A percentile compares a stretch with the other conserved stretches of the same genome.
Conservation (phyloP, 768 basidiomycete genomes). For the Chlorophyllum brunneum region DNA sequence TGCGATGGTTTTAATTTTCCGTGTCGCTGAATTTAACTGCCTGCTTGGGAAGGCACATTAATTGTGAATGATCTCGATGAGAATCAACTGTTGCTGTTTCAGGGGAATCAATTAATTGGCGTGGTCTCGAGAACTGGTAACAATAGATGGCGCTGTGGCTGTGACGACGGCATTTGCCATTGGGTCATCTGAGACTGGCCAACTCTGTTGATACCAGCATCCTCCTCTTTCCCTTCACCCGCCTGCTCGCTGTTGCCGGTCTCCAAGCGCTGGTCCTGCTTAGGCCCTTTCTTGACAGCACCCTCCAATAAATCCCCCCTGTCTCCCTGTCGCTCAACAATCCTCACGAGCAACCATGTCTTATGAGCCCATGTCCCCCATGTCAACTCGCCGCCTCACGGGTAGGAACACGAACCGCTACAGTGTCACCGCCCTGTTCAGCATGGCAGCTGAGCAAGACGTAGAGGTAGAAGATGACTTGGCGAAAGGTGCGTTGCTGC, state of each 20-base stretch:
- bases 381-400: slow-evolving; percentile 72
- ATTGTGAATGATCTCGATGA: too few relatives aligned
- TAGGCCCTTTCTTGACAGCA: slow-evolving; percentile 11
- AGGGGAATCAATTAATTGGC: too few relatives aligned
- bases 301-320: slow-evolving; percentile 11
- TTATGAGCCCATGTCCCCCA: slow-evolving; percentile 60
- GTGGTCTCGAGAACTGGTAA: too few relatives aligned
- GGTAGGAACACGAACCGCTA: slow-evolving; percentile 96
- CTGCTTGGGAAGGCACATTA: too few relatives aligned
- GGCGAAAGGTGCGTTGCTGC: slow-evolving; percentile 70
- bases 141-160: slow-evolving; percentile 8
- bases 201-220: slow-evolving; percentile 11
- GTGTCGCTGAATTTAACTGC: too few relatives aligned
- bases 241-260: slow-evolving; percentile 19
- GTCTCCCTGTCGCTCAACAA: slow-evolving; percentile 20
- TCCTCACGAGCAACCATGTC: slow-evolving; percentile 45
- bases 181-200: slow-evolving; percentile 7
- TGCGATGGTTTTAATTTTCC: too few relatives aligned
- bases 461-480: slow-evolving; percentile 97
- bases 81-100: too few relatives aligned
- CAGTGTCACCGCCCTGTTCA: slow-evolving; percentile 92
- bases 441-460: slow-evolving; percentile 98
- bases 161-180: slow-evolving; percentile 7
- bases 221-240: slow-evolving; percentile 3
- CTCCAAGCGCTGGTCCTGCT: slow-evolving; percentile 17